Percentiles rank a stretch among this genome's conserved stretches.
phyloP scores from a whole-genome alignment of 192 early-diverging fungal species.

The Backusella morwellensis region DNA sequence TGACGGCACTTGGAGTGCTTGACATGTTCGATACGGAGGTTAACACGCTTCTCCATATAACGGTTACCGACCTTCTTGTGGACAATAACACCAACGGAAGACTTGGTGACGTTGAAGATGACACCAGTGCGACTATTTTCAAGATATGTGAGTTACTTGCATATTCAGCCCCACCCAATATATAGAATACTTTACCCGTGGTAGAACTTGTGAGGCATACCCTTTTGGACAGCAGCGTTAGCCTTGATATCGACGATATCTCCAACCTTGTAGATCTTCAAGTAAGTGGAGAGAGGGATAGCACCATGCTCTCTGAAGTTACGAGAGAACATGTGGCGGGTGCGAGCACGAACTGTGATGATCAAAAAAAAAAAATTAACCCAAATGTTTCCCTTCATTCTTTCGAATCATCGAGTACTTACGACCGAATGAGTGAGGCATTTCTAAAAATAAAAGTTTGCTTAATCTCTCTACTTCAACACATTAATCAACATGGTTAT shows the following conservation, averaged over 20 bases:
- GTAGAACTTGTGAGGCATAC: slow-evolving; percentile 99
- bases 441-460: slow-evolving; percentile 11
- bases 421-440: slow-evolving; percentile 43
- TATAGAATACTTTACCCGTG: slow-evolving; percentile 66
- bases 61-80: slow-evolving; percentile 98
- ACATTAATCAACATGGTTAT: neutral
- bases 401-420: slow-evolving; percentile 6
- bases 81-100: slow-evolving; percentile 96
- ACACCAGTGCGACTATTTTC: slow-evolving; percentile 81
- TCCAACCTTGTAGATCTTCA: slow-evolving; percentile 98
- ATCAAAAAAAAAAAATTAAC: neutral
- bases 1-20: slow-evolving; percentile 99
- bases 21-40: slow-evolving; percentile 98
- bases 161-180: neutral
- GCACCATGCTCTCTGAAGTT: slow-evolving; percentile 95
- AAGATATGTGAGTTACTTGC: no score
- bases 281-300: slow-evolving; percentile 94
- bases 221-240: slow-evolving; percentile 98
- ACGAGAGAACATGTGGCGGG: slow-evolving; percentile 96
- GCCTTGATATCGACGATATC: slow-evolving; percentile 99
- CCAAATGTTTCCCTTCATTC: neutral
- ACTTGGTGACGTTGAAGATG: slow-evolving; percentile 99
- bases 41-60: slow-evolving; percentile 97
- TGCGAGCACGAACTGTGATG: slow-evolving; percentile 92
- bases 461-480: neutral